Conservation (phyloP, 2,329 filamentous ascomycete species). For the Aureobasidium subglaciale region DNA sequence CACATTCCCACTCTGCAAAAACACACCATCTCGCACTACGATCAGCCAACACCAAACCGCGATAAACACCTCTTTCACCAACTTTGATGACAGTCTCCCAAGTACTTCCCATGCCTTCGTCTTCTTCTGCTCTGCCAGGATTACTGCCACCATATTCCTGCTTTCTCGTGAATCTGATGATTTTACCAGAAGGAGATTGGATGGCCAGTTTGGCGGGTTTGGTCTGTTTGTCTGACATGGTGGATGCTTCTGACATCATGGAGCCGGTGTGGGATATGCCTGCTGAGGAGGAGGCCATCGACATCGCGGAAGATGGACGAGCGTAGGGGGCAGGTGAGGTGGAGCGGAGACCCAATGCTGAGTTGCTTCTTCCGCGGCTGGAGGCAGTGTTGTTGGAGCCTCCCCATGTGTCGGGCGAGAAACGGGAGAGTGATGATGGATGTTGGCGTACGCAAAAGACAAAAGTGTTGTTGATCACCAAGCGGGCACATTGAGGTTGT, state of each 20-base stretch:
- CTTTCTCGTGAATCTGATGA: slow-evolving; percentile 77
- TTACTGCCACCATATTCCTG: slow-evolving; percentile 49
- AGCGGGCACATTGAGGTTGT: slow-evolving; percentile 82
- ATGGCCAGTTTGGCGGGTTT: slow-evolving; percentile 96
- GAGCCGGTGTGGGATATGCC: slow-evolving; percentile 46
- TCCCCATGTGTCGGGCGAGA: slow-evolving; percentile 33
- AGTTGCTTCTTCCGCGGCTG: slow-evolving; percentile 23
- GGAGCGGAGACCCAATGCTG: slow-evolving; percentile 33
- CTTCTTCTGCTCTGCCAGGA: slow-evolving; percentile 47
- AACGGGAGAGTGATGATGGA: slow-evolving; percentile 53
- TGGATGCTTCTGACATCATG: slow-evolving; percentile 48
- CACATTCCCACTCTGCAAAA: slow-evolving; percentile 79
- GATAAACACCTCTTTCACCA: slow-evolving; percentile 72
- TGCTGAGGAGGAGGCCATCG: slow-evolving; percentile 47
- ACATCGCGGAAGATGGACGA: slow-evolving; percentile 53
- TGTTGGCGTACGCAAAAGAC: slow-evolving; percentile 95
- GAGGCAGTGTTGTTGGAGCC: slow-evolving; percentile 18
- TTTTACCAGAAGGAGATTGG: slow-evolving; percentile 90
- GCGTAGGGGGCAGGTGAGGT: slow-evolving; percentile 46
- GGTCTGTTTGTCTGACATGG: slow-evolving; percentile 44
- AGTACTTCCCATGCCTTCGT: slow-evolving; percentile 60
- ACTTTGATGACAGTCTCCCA: slow-evolving; percentile 93
- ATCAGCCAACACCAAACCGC: slow-evolving; percentile 74
- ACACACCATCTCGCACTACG: slow-evolving; percentile 82
- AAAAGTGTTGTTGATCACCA: slow-evolving; percentile 94